Conservation (phyloP, 2,329 filamentous ascomycete species). For the Xylariales sp. region DNA sequence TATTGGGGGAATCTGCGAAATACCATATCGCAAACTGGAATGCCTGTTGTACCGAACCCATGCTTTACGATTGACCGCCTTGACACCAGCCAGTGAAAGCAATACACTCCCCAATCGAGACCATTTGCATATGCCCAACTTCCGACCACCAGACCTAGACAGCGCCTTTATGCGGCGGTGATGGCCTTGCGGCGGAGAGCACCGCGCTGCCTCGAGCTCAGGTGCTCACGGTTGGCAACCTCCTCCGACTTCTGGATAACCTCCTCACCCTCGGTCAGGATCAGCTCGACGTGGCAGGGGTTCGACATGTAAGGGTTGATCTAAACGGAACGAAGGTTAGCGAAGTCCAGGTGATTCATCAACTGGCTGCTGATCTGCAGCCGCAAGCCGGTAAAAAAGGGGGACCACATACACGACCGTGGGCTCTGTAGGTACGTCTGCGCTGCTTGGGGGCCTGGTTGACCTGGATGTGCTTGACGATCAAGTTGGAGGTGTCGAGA, state of each 20-base stretch:
- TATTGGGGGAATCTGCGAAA: constrained; percentile 6
- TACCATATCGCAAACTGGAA: constrained; percentile 21
- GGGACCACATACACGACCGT: constrained; percentile 85
- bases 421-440: constrained; percentile 98
- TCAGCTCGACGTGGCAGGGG: constrained; percentile 99
- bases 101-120: constrained; percentile 23
- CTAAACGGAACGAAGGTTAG: too few species aligned
- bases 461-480: constrained; percentile 99
- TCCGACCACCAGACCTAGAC: too few species aligned
- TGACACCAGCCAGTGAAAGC: constrained; percentile 31
- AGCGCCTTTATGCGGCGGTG: constrained; percentile 53
- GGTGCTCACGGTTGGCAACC: constrained; percentile 64
- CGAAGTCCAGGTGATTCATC: too few species aligned
- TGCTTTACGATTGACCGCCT: constrained; percentile 29
- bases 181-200: constrained; percentile 59
- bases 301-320: constrained; percentile 99
- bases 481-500: constrained; percentile 92
- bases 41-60: constrained; percentile 32
- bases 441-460: constrained; percentile 99
- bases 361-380: constrained; percentile 23
- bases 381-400: background rate
- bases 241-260: constrained; percentile 84
- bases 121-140: constrained; percentile 19
- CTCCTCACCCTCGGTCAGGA: constrained; percentile 97
- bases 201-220: constrained; percentile 92